Percentiles rank a stretch among this genome's conserved stretches.
These are phyloP conservation scores for Paramarasmius palmivorus DNA, from an alignment of 1,284 basidiomycete species.

Conservation along the genomic window DNA sequence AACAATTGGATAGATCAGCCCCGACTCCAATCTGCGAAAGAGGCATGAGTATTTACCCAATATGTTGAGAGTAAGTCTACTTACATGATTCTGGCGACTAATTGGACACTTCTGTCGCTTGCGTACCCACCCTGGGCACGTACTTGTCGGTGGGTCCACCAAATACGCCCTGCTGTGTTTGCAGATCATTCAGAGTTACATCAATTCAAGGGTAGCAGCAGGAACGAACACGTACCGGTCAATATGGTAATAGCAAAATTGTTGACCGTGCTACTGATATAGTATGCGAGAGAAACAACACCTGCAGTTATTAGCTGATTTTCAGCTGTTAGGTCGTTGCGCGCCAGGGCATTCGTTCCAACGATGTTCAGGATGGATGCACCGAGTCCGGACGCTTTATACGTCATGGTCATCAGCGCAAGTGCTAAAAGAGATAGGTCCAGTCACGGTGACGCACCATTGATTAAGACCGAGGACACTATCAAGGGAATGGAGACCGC, in stretches of 20 bases:
- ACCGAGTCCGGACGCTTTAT: not conserved
- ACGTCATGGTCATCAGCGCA: no score
- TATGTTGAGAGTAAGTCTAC: not conserved
- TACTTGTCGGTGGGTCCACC: conserved; percentile 1
- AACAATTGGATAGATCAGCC: not conserved
- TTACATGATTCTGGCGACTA: not conserved
- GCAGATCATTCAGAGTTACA: not conserved
- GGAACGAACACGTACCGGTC: not conserved
- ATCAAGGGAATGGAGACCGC: not conserved
- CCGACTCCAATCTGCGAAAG: conserved; percentile 1
- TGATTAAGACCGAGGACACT: not conserved
- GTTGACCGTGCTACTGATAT: not conserved
- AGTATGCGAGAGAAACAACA: not conserved
- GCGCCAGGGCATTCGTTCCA: not conserved
- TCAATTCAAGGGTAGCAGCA: not conserved
- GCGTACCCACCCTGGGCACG: not conserved
- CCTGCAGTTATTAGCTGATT: not conserved
- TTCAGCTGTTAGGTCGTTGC: not conserved
- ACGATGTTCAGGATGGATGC: not conserved
- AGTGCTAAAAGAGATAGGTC: not conserved
- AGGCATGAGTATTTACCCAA: no score
- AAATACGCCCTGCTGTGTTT: conserved; percentile 1
- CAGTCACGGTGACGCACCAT: not conserved
- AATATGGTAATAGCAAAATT: not conserved
- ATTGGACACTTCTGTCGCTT: not conserved